A percentile compares a stretch with the other conserved stretches of the same genome.
Conservation (phyloP, 106 monocot genomes). For the Chionographis japonica region DNA sequence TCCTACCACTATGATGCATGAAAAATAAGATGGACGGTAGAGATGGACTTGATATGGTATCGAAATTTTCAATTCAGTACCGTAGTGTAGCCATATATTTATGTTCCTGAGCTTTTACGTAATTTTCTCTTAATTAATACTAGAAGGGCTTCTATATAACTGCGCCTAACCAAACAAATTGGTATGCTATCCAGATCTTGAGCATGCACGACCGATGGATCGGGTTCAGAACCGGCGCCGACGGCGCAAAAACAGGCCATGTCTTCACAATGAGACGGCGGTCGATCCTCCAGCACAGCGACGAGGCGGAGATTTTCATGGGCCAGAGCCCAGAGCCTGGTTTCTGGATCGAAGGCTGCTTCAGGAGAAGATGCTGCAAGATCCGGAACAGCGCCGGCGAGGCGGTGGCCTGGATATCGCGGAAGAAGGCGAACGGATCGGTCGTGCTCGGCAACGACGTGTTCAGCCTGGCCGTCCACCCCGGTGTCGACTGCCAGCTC, state of each 20-base stretch:
- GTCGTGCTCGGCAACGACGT: constrained; percentile 63
- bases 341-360: constrained; percentile 57
- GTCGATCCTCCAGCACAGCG: constrained; percentile 15
- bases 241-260: neutral
- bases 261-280: constrained; percentile 30
- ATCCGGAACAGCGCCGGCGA: constrained; percentile 26
- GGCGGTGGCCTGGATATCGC: constrained; percentile 48
- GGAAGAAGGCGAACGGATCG: constrained; percentile 42
- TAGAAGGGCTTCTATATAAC: too few relatives aligned
- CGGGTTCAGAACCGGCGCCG: constrained; percentile 6
- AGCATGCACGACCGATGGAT: constrained; percentile 38
- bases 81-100: too few relatives aligned
- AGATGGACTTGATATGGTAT: too few relatives aligned
- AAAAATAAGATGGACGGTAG: too few relatives aligned
- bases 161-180: too few relatives aligned
- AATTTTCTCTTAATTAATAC: too few relatives aligned
- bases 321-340: constrained; percentile 5
- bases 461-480: constrained; percentile 50
- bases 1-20: too few relatives aligned
- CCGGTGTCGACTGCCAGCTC: constrained; percentile 50
- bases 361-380: constrained; percentile 56
- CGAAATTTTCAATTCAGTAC: too few relatives aligned
- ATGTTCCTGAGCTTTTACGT: too few relatives aligned
- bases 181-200: constrained; percentile 8
- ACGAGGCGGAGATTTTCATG: constrained; percentile 25